Evolutionary conservation across 495 filamentous ascomycete species (phyloP).

Genomic region (Penicillium pancosmium): DNA sequence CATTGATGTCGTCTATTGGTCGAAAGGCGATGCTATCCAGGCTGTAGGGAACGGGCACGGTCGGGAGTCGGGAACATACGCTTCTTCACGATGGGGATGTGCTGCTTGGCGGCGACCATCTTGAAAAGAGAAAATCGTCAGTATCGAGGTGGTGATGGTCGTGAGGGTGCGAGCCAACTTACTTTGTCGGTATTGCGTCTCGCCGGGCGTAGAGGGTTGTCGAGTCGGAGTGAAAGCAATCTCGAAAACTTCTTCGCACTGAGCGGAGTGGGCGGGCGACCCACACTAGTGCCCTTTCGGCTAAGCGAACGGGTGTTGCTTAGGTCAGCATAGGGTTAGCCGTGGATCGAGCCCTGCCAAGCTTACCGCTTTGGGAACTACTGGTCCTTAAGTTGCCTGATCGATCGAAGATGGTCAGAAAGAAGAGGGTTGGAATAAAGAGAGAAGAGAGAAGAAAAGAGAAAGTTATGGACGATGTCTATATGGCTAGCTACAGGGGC

Average conservation of each 20-base stretch:
- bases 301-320: constrained; percentile 42
- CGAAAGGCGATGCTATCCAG: constrained; percentile 32
- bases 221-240: constrained; percentile 50
- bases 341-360: constrained; percentile 31
- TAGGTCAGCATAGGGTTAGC: constrained; percentile 33
- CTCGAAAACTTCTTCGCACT: constrained; percentile 48
- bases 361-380: constrained; percentile 19
- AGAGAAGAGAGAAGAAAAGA: no score
- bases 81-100: constrained; percentile 99
- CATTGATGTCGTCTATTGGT: constrained; percentile 15
- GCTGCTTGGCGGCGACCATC: constrained; percentile 99
- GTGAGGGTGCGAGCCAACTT: constrained; percentile 22
- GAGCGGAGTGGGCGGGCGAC: constrained; percentile 35
- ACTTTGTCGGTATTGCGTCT: constrained; percentile 52
- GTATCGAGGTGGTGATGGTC: constrained; percentile 19
- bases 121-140: constrained; percentile 38
- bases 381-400: no score
- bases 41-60: constrained; percentile 13
- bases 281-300: constrained; percentile 41
- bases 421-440: no score
- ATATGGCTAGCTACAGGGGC: no score
- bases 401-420: no score
- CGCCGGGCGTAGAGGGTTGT: constrained; percentile 54
- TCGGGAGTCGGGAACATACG: constrained; percentile 62
- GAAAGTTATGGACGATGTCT: no score